Percentiles rank a stretch among this genome's conserved stretches.
Conservation (phyloP, 139 green algal species). For the Penium margaritaceum region DNA sequence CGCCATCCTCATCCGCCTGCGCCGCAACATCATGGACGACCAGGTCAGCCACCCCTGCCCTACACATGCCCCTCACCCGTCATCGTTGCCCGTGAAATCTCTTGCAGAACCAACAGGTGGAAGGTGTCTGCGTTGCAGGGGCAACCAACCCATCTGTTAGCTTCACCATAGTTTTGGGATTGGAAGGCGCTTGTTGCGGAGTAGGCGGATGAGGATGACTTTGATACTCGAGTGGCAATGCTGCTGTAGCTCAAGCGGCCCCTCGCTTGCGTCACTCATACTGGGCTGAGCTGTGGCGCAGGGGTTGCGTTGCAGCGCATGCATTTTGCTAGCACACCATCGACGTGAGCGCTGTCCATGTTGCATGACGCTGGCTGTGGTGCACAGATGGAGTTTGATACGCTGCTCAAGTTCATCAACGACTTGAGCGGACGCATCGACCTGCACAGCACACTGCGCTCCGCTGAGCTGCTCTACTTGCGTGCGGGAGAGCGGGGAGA, state of each 20-base stretch:
- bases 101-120: too few relatives aligned
- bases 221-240: neutral
- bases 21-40: constrained; percentile 58
- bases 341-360: too few relatives aligned
- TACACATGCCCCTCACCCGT: too few relatives aligned
- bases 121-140: too few relatives aligned
- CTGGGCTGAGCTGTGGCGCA: too few relatives aligned
- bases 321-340: neutral
- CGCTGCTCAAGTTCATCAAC: constrained; percentile 65
- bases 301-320: neutral
- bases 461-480: constrained; percentile 58
- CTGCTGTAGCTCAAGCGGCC: neutral
- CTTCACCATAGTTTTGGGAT: too few relatives aligned
- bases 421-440: constrained; percentile 58
- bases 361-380: too few relatives aligned
- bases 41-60: constrained; percentile 12
- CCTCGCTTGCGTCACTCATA: neutral
- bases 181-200: neutral
- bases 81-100: too few relatives aligned
- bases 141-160: too few relatives aligned
- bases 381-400: constrained; percentile 64
- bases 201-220: neutral
- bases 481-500: constrained; percentile 34
- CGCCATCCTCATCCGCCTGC: constrained; percentile 69
- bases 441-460: constrained; percentile 55